Conservation (phyloP, 164 flowering plant genomes). For the Vitis labrusca region DNA sequence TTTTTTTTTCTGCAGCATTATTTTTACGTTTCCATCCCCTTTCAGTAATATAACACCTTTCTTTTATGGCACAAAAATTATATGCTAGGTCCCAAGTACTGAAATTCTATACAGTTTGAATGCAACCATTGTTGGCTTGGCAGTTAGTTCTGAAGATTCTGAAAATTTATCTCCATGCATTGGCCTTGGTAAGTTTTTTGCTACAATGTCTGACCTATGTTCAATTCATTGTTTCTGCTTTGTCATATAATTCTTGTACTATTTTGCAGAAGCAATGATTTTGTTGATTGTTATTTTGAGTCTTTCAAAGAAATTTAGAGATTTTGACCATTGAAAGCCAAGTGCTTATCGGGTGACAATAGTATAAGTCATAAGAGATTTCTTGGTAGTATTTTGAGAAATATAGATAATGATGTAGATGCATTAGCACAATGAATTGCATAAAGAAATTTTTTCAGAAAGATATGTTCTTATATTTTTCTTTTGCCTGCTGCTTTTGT, state of each 20-base stretch:
- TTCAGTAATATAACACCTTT: background rate
- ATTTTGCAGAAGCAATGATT: background rate
- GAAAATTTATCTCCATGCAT: conserved; percentile 53
- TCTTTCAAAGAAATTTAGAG: too few relatives aligned
- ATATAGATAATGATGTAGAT: too few relatives aligned
- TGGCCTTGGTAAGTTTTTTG: conserved; percentile 78
- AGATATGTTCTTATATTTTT: background rate
- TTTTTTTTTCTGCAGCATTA: background rate
- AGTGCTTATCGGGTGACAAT: background rate
- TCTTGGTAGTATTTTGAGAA: too few relatives aligned
- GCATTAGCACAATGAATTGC: too few relatives aligned
- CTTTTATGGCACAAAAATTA: background rate
- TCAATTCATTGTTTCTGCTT: background rate
- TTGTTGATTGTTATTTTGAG: background rate
- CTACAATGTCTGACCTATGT: background rate
- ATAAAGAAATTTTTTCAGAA: too few relatives aligned
- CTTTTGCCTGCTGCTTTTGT: conserved; percentile 8
- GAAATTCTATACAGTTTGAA: conserved; percentile 80
- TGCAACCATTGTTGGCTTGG: conserved; percentile 88
- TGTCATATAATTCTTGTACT: background rate
- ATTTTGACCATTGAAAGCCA: background rate
- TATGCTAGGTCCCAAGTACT: conserved; percentile 57
- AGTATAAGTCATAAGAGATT: too few relatives aligned
- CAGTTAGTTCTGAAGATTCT: conserved; percentile 48
- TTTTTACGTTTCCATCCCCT: background rate